A percentile compares a stretch with the other conserved stretches of the same genome.
These are phyloP conservation scores for Neurospora discreta DNA, from an alignment of 495 filamentous ascomycete genomes.

Conservation along the genomic window DNA sequence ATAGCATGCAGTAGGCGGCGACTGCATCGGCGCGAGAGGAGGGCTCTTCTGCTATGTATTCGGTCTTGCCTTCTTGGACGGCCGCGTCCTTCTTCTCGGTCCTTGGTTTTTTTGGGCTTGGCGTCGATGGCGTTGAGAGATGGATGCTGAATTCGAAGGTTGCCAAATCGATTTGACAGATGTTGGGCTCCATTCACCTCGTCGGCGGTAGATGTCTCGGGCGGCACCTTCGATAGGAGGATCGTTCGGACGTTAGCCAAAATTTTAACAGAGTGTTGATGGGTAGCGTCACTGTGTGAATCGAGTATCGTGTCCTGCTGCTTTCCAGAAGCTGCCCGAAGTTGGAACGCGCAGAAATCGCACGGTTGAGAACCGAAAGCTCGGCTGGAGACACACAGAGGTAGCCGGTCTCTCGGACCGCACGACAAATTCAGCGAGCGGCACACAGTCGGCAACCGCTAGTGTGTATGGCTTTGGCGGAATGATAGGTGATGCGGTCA, in stretches of 20 bases:
- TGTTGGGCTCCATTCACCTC: not conserved
- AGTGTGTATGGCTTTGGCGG: constrained; percentile 20
- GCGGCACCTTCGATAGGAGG: constrained; percentile 10
- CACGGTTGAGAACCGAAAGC: constrained; percentile 11
- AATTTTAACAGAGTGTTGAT: constrained; percentile 26
- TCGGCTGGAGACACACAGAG: constrained; percentile 17
- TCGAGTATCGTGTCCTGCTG: not conserved
- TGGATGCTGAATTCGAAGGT: not conserved
- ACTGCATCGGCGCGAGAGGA: not conserved
- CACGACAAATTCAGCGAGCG: constrained; percentile 27
- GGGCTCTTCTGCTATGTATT: not conserved
- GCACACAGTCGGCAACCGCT: constrained; percentile 27
- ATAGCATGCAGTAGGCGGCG: not conserved
- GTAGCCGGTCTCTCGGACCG: constrained; percentile 7
- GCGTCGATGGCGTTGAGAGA: not conserved
- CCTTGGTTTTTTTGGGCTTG: not conserved
- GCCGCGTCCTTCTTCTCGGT: not conserved
- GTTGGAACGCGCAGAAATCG: constrained; percentile 13
- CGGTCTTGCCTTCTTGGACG: not conserved
- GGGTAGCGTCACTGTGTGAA: constrained; percentile 13
- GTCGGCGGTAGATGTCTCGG: not conserved
- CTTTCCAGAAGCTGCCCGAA: constrained; percentile 8
- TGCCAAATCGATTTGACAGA: not conserved
- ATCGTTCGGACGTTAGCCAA: constrained; percentile 22
- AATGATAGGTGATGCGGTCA: not conserved